Conservation (phyloP, 306 rosid species). For the Parietaria judaica region DNA sequence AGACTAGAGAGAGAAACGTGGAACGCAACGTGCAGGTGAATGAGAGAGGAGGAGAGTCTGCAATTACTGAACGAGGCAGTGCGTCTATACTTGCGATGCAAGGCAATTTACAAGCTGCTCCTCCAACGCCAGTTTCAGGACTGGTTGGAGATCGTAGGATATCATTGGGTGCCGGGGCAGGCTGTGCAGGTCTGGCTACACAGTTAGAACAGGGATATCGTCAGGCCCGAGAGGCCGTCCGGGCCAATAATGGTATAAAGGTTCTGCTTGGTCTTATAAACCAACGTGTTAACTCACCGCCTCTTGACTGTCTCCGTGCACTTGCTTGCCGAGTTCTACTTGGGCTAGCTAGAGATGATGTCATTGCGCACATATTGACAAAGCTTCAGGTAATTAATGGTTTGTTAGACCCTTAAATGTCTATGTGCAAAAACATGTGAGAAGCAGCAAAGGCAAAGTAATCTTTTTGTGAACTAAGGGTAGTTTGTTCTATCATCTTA, state of each 20-base stretch:
- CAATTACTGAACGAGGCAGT: conserved; percentile 41
- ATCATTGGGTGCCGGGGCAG: conserved; percentile 87
- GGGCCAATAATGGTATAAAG: conserved; percentile 86
- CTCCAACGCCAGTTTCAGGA: conserved; percentile 59
- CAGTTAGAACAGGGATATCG: conserved; percentile 85
- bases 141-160: conserved; percentile 96
- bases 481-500: too few relatives aligned
- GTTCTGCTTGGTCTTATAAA: conserved; percentile 90
- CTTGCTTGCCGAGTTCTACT: conserved; percentile 91
- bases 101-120: conserved; percentile 46
- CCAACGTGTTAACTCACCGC: conserved; percentile 82
- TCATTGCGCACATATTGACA: conserved; percentile 92
- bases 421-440: neutral
- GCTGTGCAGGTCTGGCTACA: conserved; percentile 92
- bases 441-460: too few relatives aligned
- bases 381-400: conserved; percentile 74
- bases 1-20: conserved; percentile 62
- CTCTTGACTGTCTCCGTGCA: conserved; percentile 95
- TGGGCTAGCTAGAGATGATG: conserved; percentile 93
- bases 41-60: conserved; percentile 63
- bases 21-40: conserved; percentile 56
- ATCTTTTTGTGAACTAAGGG: too few relatives aligned
- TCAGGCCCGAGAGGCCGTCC: conserved; percentile 91
- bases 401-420: neutral
- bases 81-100: conserved; percentile 28